phyloP scores from a whole-genome alignment of 1,284 basidiomycete species.

The Afroboletus lepidellus region DNA sequence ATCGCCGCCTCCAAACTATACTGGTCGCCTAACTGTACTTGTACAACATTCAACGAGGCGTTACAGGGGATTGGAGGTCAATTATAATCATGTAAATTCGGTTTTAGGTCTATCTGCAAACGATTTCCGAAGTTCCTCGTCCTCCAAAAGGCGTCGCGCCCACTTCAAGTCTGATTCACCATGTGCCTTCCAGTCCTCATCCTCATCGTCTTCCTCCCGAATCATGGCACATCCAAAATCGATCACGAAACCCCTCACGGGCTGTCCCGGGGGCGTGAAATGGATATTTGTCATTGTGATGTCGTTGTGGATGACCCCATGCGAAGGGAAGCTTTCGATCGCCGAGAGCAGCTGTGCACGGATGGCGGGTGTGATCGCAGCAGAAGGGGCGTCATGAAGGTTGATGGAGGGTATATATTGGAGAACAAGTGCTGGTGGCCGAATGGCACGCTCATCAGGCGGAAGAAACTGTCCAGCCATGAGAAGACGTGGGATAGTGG shows the following conservation, averaged over 20 bases:
- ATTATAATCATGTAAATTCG: not conserved
- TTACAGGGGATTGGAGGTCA: too few species aligned
- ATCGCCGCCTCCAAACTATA: too few species aligned
- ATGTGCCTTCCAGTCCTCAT: not conserved
- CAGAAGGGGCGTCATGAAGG: not conserved
- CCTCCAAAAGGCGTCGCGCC: not conserved
- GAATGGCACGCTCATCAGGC: conserved; percentile 5
- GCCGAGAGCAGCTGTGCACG: not conserved
- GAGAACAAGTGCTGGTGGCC: not conserved
- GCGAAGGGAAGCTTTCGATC: not conserved
- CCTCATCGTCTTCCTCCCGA: not conserved
- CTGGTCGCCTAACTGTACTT: too few species aligned
- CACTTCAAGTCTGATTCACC: not conserved
- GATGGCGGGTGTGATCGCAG: not conserved
- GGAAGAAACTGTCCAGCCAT: not conserved
- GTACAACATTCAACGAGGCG: too few species aligned
- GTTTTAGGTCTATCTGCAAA: not conserved
- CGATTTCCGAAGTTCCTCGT: not conserved
- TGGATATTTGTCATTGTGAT: conserved; percentile 5
- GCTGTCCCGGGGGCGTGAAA: not conserved
- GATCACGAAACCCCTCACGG: not conserved
- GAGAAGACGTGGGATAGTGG: not conserved
- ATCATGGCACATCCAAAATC: conserved; percentile 4
- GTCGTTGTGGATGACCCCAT: conserved; percentile 5
- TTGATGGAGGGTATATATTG: conserved; percentile 7